Evolutionary conservation across 345 rosid species (phyloP).

Genomic region (Trapa incisa): DNA sequence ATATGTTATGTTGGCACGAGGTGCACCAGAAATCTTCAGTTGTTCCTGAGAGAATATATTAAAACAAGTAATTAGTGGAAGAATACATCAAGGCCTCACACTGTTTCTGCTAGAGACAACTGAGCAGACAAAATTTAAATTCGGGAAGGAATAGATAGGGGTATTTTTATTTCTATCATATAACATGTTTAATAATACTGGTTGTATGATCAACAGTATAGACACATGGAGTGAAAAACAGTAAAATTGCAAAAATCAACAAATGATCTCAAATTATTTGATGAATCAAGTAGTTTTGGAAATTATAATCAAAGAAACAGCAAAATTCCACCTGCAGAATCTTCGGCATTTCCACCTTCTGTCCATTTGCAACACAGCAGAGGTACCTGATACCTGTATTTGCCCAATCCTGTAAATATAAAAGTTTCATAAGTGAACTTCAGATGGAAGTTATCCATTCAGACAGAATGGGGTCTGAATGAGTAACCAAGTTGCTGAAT

Average conservation of each 20-base stretch:
- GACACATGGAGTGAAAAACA: not conserved
- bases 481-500: too few species aligned
- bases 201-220: not conserved
- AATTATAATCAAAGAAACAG: not conserved
- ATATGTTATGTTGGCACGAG: constrained; percentile 32
- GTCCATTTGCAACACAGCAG: constrained; percentile 11
- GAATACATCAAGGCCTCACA: not conserved
- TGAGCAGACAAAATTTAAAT: not conserved
- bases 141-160: not conserved
- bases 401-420: constrained; percentile 11
- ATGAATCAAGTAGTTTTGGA: not conserved
- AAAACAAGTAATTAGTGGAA: not conserved
- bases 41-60: constrained; percentile 40
- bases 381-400: constrained; percentile 12
- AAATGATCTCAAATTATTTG: not conserved
- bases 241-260: not conserved
- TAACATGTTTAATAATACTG: not conserved
- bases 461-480: too few species aligned
- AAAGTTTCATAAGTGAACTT: not conserved
- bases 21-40: constrained; percentile 39
- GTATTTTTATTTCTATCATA: not conserved
- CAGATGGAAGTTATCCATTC: not conserved
- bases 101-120: not conserved
- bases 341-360: constrained; percentile 13
- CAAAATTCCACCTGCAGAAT: constrained; percentile 7